Conservation (phyloP, 2,329 filamentous ascomycete genomes). For the Hypoxylon rubiginosum region DNA sequence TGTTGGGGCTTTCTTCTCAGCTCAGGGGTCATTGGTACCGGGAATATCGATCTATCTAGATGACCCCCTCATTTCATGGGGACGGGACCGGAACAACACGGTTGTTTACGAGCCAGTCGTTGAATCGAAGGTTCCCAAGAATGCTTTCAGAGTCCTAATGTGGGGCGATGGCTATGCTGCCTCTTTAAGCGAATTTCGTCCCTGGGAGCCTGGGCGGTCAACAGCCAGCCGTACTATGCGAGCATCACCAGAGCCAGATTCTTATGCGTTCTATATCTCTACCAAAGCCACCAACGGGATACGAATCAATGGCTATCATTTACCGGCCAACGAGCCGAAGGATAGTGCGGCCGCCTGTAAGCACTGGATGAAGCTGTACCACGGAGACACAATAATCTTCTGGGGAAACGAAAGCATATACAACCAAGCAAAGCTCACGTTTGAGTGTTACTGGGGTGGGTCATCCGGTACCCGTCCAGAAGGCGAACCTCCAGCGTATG, state of each 20-base stretch:
- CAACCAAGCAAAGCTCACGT: conserved; percentile 61
- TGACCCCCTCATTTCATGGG: conserved; percentile 80
- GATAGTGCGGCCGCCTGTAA: conserved; percentile 67
- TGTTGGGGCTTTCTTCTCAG: conserved; percentile 73
- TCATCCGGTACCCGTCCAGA: conserved; percentile 60
- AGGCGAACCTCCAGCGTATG: conserved; percentile 55
- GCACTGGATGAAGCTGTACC: conserved; percentile 77
- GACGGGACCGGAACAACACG: conserved; percentile 77
- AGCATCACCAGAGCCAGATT: conserved; percentile 57
- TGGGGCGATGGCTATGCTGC: conserved; percentile 76
- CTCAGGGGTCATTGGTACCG: conserved; percentile 73
- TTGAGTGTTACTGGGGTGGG: conserved; percentile 69
- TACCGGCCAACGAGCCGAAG: conserved; percentile 69
- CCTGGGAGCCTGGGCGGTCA: conserved; percentile 66
- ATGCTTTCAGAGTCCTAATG: conserved; percentile 82
- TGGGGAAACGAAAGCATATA: conserved; percentile 66
- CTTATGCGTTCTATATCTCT: conserved; percentile 79
- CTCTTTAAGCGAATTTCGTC: conserved; percentile 64
- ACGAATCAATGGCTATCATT: conserved; percentile 77
- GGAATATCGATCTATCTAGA: conserved; percentile 75
- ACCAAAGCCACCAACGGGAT: conserved; percentile 85
- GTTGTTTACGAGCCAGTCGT: conserved; percentile 71
- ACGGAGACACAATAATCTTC: conserved; percentile 82
- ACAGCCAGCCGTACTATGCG: conserved; percentile 53
- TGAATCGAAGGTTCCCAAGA: conserved; percentile 83